A percentile compares a stretch with the other conserved stretches of the same genome.
Conservation (phyloP, 306 rosid genomes). For the Ormosia emarginata region DNA sequence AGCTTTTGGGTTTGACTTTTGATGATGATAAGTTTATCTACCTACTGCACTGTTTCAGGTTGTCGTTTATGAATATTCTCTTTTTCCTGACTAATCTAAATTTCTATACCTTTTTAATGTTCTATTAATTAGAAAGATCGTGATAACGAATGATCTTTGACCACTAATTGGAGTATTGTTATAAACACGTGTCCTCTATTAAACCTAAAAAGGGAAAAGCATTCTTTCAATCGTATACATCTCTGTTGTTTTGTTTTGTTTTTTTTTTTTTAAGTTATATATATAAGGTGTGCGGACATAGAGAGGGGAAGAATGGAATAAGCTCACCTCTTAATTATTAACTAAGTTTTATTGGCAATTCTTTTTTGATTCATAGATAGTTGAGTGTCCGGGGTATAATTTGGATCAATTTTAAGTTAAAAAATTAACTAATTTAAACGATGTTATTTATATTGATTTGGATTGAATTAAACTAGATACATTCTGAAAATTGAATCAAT, state of each 20-base stretch:
- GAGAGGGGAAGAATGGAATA: neutral
- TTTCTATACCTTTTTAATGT: neutral
- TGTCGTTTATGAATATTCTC: constrained; percentile 5
- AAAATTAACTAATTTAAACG: too few species aligned
- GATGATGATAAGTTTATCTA: constrained; percentile 26
- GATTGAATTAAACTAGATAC: too few species aligned
- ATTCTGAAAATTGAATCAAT: too few species aligned
- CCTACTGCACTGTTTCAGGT: constrained; percentile 22
- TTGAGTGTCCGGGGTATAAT: too few species aligned
- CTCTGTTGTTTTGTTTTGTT: neutral
- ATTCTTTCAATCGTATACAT: neutral
- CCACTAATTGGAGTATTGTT: constrained; percentile 44
- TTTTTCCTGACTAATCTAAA: constrained; percentile 13
- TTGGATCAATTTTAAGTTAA: too few species aligned
- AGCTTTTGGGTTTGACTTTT: constrained; percentile 32
- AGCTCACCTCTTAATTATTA: too few species aligned
- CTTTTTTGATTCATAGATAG: too few species aligned
- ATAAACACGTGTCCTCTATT: constrained; percentile 43
- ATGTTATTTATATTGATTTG: too few species aligned
- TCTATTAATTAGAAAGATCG: constrained; percentile 14
- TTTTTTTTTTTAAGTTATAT: neutral
- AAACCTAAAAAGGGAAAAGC: neutral
- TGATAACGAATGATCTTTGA: constrained; percentile 35
- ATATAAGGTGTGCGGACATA: neutral
- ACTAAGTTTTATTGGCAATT: neutral